Conservation (phyloP, 2,329 filamentous ascomycete genomes). For the Fusarium metavorans region DNA sequence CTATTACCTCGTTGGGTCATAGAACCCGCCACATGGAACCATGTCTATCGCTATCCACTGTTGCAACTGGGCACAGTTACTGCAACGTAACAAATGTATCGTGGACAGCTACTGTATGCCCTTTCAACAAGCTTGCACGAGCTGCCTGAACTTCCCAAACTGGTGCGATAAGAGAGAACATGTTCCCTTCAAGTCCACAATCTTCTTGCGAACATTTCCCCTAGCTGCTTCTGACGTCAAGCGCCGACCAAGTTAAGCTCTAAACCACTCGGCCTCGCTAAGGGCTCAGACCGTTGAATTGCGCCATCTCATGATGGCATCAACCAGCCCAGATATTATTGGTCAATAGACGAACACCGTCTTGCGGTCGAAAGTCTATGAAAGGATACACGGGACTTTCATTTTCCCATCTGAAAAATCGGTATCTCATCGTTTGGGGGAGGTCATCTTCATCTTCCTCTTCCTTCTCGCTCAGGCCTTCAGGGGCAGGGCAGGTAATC, state of each 20-base stretch:
- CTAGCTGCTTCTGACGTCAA: not conserved
- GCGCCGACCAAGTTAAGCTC: not conserved
- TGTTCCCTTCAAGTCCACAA: not conserved
- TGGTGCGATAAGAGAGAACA: not conserved
- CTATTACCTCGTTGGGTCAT: not conserved
- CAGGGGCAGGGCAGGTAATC: not conserved
- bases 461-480: not conserved
- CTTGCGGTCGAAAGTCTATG: not conserved
- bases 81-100: not conserved
- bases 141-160: not conserved
- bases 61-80: not conserved
- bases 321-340: not conserved
- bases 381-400: not conserved
- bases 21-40: not conserved
- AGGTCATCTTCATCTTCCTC: not conserved
- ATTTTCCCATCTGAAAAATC: not conserved
- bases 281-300: slow-evolving; percentile 16
- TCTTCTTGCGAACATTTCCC: not conserved
- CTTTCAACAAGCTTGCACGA: not conserved
- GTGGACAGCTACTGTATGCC: not conserved
- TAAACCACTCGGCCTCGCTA: not conserved
- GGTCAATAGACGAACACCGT: not conserved
- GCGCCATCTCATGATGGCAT: slow-evolving; percentile 21
- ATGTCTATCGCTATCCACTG: not conserved
- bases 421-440: not conserved